Base-by-base conservation (phyloP, 495 filamentous ascomycete genomes). In the Podospora fimiseda region DNA sequence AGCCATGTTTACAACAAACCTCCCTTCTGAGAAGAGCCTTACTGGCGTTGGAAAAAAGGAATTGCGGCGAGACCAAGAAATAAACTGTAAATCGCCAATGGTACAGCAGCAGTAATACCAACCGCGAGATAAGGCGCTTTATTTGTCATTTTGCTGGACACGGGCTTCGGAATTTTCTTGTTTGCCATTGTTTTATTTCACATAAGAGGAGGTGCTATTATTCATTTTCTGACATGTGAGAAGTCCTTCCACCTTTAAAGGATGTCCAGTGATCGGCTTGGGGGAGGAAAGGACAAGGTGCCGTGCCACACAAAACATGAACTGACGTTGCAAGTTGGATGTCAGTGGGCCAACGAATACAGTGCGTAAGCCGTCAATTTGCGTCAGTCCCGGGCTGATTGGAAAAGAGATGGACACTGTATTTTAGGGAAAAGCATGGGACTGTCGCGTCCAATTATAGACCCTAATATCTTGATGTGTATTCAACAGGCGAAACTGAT, bases 11-110 rank as follows among this genome's bases (percentile, higher is more conserved):
- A 22, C 22, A 19, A 20, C 3, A 13, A 7, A 14, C 1, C 33
- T 53, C 24, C 47, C 51, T 23, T 4, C 19, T 22, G 19, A 22
- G n/a, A 22, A 21, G 2, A 43, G 33, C 58, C 79, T 69, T 70
- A 84, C 82, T 83, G 77, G 60, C 79, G 68, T 59, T 87, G 83
- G 22, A 83, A 67, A 60, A 65, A 76, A 11, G 79, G 70, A 48
- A 72, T 74, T 1, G 73, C 68, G 11, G 64, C 53, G 45, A 86
- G 54, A 1, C 65, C 53, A 2, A 81, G 55, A 23, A 85, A 74
- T 21, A 67, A 59, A 1, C 74, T 9, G 40, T 76, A 77, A 11
- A 75, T 47, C 9, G 44, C 65, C 9, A 76, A 24, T 6, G 71
- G 72, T 16, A 65, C 56, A 20, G 69, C 74, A 4, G 82, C 56